Evolutionary conservation across 2,329 filamentous ascomycete species (phyloP).

Genomic region (Torrubiella hemipterigena): DNA sequence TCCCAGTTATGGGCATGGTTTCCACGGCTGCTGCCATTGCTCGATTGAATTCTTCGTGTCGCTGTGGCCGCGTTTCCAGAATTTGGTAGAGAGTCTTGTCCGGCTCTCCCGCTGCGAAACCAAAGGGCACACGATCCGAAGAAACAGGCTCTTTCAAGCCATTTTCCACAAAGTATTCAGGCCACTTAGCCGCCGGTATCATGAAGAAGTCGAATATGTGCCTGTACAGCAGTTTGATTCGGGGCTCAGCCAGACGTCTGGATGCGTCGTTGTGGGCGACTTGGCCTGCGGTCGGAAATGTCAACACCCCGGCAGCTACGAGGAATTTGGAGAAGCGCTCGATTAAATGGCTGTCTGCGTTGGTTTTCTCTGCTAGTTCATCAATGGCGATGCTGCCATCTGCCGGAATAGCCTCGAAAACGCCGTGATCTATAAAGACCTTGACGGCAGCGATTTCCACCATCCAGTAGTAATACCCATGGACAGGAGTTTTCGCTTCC

Average conservation of each 20-base stretch:
- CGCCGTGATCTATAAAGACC: slow-evolving; percentile 17
- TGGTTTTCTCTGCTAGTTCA: slow-evolving; percentile 15
- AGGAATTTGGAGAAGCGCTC: slow-evolving; percentile 1
- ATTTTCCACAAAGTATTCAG: slow-evolving; percentile 18
- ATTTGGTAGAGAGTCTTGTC: slow-evolving; percentile 20
- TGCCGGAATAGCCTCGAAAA: slow-evolving; percentile 18
- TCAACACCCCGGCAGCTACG: slow-evolving; percentile 4
- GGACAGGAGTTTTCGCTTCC: slow-evolving; percentile 1
- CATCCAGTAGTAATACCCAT: slow-evolving; percentile 1
- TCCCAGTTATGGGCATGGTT: slow-evolving; percentile 12
- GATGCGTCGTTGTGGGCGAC: neutral
- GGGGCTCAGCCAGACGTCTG: neutral
- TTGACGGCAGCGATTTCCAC: neutral
- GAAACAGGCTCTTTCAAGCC: slow-evolving; percentile 17
- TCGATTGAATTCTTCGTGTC: slow-evolving; percentile 14
- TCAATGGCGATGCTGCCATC: slow-evolving; percentile 14
- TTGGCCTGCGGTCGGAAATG: neutral
- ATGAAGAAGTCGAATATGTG: slow-evolving; percentile 2
- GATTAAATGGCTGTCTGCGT: slow-evolving; percentile 15
- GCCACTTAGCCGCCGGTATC: slow-evolving; percentile 2
- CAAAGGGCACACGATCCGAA: slow-evolving; percentile 13
- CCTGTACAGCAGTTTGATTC: neutral
- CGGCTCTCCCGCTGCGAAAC: slow-evolving; percentile 16
- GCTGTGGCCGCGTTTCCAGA: slow-evolving; percentile 11
- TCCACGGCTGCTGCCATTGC: slow-evolving; percentile 15